A percentile compares a stretch with the other conserved stretches of the same genome.
These are phyloP conservation scores for Isatis tinctoria DNA, from an alignment of 345 rosid species.

Conservation along the genomic window DNA sequence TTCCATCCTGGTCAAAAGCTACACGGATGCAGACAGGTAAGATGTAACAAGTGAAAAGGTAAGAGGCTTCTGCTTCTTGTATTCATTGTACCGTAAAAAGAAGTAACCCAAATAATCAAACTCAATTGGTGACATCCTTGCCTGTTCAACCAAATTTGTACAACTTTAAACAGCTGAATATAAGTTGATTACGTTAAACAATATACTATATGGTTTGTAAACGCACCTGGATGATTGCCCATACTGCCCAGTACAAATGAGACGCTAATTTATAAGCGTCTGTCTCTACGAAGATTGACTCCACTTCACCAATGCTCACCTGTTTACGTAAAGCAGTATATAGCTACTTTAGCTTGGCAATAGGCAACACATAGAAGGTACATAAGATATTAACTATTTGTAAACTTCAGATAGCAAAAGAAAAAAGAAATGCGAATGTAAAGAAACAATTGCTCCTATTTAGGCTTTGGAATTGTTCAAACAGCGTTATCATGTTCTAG, in stretches of 20 bases:
- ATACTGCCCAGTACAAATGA: conserved; percentile 85
- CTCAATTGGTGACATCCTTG: conserved; percentile 87
- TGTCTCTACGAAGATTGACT: conserved; percentile 61
- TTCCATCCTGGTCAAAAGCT: neutral
- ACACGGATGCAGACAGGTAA: conserved; percentile 34
- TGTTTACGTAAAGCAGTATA: conserved; percentile 10
- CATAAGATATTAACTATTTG: too few relatives aligned
- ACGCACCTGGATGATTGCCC: conserved; percentile 92
- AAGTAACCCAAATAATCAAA: conserved; percentile 82
- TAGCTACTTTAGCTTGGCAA: neutral
- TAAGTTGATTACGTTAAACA: neutral
- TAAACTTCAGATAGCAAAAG: too few relatives aligned
- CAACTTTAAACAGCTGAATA: neutral
- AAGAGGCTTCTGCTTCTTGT: conserved; percentile 63
- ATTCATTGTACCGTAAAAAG: conserved; percentile 85
- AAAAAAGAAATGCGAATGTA: neutral
- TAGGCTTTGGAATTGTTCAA: neutral
- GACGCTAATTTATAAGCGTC: conserved; percentile 73
- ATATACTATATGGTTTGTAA: neutral
- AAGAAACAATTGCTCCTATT: neutral
- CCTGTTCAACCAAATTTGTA: conserved; percentile 39
- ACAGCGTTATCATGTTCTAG: neutral
- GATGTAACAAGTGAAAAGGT: conserved; percentile 55
- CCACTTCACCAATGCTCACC: conserved; percentile 63
- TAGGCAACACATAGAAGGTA: neutral